Conservation (phyloP, 768 basidiomycete species). For the Termitomyces sp. region DNA sequence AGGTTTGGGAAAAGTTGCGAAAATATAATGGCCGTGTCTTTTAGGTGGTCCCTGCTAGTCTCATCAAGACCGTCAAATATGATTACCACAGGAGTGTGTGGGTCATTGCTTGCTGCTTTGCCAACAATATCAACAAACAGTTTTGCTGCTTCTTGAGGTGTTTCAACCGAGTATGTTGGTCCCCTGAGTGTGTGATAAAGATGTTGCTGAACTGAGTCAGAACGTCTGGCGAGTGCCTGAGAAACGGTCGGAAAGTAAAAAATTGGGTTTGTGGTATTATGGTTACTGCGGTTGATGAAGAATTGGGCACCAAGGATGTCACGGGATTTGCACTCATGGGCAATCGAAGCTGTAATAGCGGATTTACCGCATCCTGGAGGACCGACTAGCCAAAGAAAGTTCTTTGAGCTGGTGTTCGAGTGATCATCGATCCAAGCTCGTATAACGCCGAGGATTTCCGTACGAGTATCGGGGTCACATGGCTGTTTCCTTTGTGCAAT, state of each 20-base stretch:
- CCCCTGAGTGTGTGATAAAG: not conserved
- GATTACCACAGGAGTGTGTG: conserved; percentile 8
- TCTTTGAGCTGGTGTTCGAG: not conserved
- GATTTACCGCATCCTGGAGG: conserved; percentile 6
- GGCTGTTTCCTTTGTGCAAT: not conserved
- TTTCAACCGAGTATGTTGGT: conserved; percentile 4
- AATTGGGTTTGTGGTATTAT: not conserved
- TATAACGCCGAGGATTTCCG: not conserved
- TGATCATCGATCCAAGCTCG: not conserved
- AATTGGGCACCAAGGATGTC: conserved; percentile 6
- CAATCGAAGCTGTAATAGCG: conserved; percentile 7
- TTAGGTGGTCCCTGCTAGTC: conserved; percentile 3
- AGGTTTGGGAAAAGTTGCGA: conserved; percentile 7
- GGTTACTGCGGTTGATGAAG: conserved; percentile 10
- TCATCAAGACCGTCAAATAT: conserved; percentile 19
- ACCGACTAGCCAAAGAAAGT: conserved; percentile 10
- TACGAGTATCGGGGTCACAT: not conserved
- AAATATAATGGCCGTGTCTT: conserved; percentile 9
- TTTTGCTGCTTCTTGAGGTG: conserved; percentile 7
- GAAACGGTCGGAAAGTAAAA: too few species aligned
- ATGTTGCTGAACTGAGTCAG: too few species aligned
- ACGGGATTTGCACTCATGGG: not conserved
- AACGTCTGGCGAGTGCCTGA: too few species aligned
- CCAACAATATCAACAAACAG: conserved; percentile 12
- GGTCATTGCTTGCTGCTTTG: not conserved